Conservation (phyloP, 169 alveolate species). For the Neospora caninum region DNA sequence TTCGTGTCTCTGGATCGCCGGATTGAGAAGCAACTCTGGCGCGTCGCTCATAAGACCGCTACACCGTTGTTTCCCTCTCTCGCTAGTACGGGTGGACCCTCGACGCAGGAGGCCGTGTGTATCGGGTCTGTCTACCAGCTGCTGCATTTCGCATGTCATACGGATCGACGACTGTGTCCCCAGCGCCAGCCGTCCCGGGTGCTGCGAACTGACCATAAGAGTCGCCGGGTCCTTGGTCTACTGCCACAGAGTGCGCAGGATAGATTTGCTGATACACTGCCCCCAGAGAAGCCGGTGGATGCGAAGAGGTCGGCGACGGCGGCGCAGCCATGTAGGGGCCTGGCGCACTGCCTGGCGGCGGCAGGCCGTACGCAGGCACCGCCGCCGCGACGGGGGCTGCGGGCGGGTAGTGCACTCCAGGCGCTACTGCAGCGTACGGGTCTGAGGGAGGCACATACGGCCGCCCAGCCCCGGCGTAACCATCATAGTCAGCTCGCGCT, state of each 20-base stretch:
- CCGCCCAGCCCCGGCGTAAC: background rate
- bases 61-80: background rate
- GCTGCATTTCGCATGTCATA: slow-evolving; percentile 1
- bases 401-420: slow-evolving; percentile 1
- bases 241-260: background rate
- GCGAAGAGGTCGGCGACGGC: background rate
- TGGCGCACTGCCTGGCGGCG: background rate
- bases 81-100: slow-evolving; percentile 28
- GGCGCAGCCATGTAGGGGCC: slow-evolving; percentile 19
- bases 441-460: slow-evolving; percentile 18
- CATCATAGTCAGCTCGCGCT: background rate
- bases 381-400: slow-evolving; percentile 4
- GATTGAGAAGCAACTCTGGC: background rate
- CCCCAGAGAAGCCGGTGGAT: background rate
- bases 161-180: background rate
- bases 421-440: slow-evolving; percentile 16
- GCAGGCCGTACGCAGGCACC: background rate
- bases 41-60: background rate
- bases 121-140: background rate
- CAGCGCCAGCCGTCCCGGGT: background rate
- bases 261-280: slow-evolving; percentile 12
- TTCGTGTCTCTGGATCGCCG: too few relatives aligned
- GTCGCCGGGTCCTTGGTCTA: background rate
- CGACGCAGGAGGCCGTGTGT: background rate
- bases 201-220: background rate